These are phyloP conservation scores for Bjerkandera adusta DNA, from an alignment of 1,284 basidiomycete genomes.

Conservation along the genomic window DNA sequence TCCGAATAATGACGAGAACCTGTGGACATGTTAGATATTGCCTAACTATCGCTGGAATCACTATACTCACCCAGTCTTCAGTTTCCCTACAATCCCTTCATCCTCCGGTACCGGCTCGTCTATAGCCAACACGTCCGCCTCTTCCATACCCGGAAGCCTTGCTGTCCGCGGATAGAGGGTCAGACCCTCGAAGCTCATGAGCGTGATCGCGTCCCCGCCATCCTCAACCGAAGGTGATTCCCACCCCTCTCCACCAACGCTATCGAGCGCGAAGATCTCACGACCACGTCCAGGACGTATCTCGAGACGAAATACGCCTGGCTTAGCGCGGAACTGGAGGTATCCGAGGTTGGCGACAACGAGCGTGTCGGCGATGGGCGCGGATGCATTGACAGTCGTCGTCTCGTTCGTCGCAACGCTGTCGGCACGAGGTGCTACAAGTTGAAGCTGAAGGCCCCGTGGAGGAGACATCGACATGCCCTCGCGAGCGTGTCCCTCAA, in stretches of 20 bases:
- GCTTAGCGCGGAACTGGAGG: slow-evolving; percentile 91
- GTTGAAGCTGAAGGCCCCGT: slow-evolving; percentile 83
- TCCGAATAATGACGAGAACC: slow-evolving; percentile 55
- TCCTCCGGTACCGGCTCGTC: slow-evolving; percentile 30
- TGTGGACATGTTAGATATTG: too few species aligned
- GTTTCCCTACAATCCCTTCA: slow-evolving; percentile 39
- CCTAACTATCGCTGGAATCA: slow-evolving; percentile 8
- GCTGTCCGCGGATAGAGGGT: slow-evolving; percentile 84
- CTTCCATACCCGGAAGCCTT: slow-evolving; percentile 77
- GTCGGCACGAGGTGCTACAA: slow-evolving; percentile 42
- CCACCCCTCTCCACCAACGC: slow-evolving; percentile 84
- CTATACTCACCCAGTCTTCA: slow-evolving; percentile 45
- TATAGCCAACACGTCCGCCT: slow-evolving; percentile 73
- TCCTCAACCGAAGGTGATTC: slow-evolving; percentile 67
- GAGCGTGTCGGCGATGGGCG: slow-evolving; percentile 75
- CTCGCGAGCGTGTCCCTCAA: slow-evolving; percentile 94
- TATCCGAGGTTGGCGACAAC: slow-evolving; percentile 97
- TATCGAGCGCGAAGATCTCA: slow-evolving; percentile 82
- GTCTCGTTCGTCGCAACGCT: slow-evolving; percentile 35
- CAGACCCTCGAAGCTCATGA: slow-evolving; percentile 86
- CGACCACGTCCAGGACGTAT: slow-evolving; percentile 82
- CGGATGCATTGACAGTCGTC: too few species aligned
- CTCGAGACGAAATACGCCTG: slow-evolving; percentile 82
- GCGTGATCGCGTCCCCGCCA: slow-evolving; percentile 67
- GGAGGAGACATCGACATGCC: slow-evolving; percentile 60